Percentiles rank a stretch among this genome's conserved stretches.
Conservation (phyloP, 345 rosid species). For the Trapa incisa region DNA sequence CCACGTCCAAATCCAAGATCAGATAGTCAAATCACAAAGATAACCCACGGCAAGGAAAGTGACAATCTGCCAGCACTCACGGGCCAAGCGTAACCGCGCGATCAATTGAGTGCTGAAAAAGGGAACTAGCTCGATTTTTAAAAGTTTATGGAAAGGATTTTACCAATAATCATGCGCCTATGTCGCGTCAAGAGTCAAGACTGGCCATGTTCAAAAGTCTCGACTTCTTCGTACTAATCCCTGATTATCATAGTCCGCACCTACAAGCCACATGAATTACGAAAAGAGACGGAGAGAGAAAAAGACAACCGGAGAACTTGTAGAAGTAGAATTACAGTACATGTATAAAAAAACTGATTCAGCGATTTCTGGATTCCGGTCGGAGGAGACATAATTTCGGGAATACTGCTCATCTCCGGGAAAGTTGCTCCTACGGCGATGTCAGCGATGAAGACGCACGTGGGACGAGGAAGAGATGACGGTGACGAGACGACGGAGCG, state of each 20-base stretch:
- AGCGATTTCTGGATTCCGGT: slow-evolving; percentile 35
- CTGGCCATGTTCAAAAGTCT: slow-evolving; percentile 23
- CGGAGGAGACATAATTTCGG: slow-evolving; percentile 27
- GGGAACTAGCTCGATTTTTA: background rate
- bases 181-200: slow-evolving; percentile 13
- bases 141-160: background rate
- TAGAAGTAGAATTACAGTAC: background rate
- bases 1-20: background rate
- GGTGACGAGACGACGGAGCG: background rate
- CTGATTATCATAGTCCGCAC: slow-evolving; percentile 8
- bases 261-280: background rate
- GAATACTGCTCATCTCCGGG: background rate
- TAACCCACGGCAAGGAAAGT: too few species aligned
- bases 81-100: too few species aligned
- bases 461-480: background rate
- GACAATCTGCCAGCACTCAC: too few species aligned
- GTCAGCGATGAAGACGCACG: background rate
- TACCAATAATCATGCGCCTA: slow-evolving; percentile 28
- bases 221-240: slow-evolving; percentile 24
- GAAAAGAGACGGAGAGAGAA: background rate
- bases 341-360: slow-evolving; percentile 11
- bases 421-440: background rate
- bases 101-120: too few species aligned
- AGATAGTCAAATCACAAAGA: background rate
- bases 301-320: background rate